Base-by-base conservation (phyloP, 2,329 filamentous ascomycete genomes). In the Cladosporium sp. region DNA sequence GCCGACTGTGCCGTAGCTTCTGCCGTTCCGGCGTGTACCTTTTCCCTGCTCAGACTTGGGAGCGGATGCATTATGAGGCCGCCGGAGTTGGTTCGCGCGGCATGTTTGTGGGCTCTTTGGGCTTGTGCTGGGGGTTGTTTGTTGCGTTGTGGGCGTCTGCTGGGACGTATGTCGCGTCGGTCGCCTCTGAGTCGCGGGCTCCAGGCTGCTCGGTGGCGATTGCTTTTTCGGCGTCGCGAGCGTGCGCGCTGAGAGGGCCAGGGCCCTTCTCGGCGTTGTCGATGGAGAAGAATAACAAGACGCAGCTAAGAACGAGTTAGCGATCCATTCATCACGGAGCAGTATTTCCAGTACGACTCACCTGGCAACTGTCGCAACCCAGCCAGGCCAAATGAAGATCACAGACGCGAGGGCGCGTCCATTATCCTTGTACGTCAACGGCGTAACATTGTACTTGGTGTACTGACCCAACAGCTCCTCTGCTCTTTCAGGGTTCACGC, bases 331-430 rank as follows among this genome's bases (percentile, higher is more conserved):
- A 43, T 12, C 5, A 39, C 30, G 40, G 9, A 47, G 18, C 2
- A 17, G 13, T 13, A n/a, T 36, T 2, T 6, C 38, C 40, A 13
- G 15, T 29, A 32, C 15, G 13, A 58, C 62, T 51, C 55, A 75
- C 73, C 72, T 75, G 4, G 70, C 70, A 50, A 78, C 68, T 0
- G 77, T 76, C 13, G 68, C 70, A 1, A 78, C 51, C 58, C 73
- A 71, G 0, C 78, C 79, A 1, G 73, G 65, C 79, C 79, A 82
- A 13, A 76, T 57, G 18, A 81, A 73, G 0, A 80, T 75, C 3
- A 75, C 71, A 34, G 74, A 73, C 1, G 76, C 75, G 48, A 82
- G 61, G 7, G 73, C 75, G 8, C 76, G 66, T 1, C 70, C 70
- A 51, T 80, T 80, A 15, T 75, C 61, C 17, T 71, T 64, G 56